Base-by-base conservation (phyloP, 495 filamentous ascomycete genomes). In the Hypoxylon cercidicola region DNA sequence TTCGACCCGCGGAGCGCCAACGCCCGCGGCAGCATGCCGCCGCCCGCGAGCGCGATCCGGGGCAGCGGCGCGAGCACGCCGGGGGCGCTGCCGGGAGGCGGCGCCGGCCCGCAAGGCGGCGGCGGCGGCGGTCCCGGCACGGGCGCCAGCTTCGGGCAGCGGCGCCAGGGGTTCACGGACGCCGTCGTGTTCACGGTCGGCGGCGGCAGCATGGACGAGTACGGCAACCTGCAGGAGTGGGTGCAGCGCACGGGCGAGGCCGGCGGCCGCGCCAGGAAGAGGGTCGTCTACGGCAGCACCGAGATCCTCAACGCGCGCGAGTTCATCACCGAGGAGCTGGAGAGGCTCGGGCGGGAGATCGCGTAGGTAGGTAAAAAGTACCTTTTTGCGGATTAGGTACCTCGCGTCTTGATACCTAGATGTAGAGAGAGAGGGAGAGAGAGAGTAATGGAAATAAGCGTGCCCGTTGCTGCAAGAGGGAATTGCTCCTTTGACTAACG, bases 171-270 rank as follows among this genome's bases (percentile, higher is more conserved):
- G 3, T 99, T 96, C 73, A 92, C 88, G 28, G 96, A 99, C 70
- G 94, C 95, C 7, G 89, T 98, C 55, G 96, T 98, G 23, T 98
- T 99, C 70, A 96, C 93, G 13, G 94, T 99, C 16, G 95, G 95
- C 10, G 95, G 95, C 52, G 95, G 96, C 20, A 97, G 93, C 69
- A 97, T 97, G 93, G 96, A 98, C 68, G 96, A 99, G 74, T 99
- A 99, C 75, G 93, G 93, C 12, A 99, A 99, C 73, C 74, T 99
- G 73, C 92, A 96, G 72, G 95, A 98, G 71, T 99, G 96, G 96
- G 91, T 93, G 7, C 85, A 86, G 72, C 84, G 93, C 53, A 90
- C 89, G 6, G 82, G 84, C 34, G 81, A 82, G 37, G 74, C 72
- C 16, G 83, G 82, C 2, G 83, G 81, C 47, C 73, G 79, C 12